Evolutionary conservation across 2,329 filamentous ascomycete species (phyloP).

Genomic region (Calonectria henricotiae): DNA sequence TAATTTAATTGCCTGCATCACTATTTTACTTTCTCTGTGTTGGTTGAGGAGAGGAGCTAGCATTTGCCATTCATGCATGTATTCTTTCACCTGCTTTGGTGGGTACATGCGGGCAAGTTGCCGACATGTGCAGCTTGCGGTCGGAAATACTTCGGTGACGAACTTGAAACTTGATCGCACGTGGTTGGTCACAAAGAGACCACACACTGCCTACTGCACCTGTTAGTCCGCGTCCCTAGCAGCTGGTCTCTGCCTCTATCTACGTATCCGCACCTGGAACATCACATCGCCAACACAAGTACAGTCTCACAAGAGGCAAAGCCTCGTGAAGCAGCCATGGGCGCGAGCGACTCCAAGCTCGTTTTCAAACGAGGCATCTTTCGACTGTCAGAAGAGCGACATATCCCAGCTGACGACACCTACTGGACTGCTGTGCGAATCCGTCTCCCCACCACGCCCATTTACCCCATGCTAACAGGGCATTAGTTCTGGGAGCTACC

Average conservation of each 20-base stretch:
- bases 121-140: neutral
- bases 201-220: constrained; percentile 13
- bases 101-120: neutral
- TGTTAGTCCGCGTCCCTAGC: constrained; percentile 3
- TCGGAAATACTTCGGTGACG: constrained; percentile 32
- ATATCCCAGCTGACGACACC: constrained; percentile 88
- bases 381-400: constrained; percentile 90
- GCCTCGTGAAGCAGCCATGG: constrained; percentile 74
- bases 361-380: constrained; percentile 99
- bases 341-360: constrained; percentile 98
- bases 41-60: too few relatives aligned
- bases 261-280: constrained; percentile 34
- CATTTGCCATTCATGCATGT: neutral
- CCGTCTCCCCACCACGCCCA: constrained; percentile 32
- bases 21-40: too few relatives aligned
- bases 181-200: constrained; percentile 38
- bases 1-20: too few relatives aligned
- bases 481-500: constrained; percentile 95
- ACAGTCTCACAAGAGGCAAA: constrained; percentile 39
- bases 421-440: constrained; percentile 93
- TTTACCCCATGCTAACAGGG: constrained; percentile 45
- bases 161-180: constrained; percentile 28
- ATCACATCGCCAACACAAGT: constrained; percentile 43
- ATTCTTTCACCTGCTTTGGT: neutral
- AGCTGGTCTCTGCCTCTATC: constrained; percentile 27